These are phyloP conservation scores for Xanthoconium stramineum DNA, from an alignment of 768 basidiomycete species.

Conservation along the genomic window DNA sequence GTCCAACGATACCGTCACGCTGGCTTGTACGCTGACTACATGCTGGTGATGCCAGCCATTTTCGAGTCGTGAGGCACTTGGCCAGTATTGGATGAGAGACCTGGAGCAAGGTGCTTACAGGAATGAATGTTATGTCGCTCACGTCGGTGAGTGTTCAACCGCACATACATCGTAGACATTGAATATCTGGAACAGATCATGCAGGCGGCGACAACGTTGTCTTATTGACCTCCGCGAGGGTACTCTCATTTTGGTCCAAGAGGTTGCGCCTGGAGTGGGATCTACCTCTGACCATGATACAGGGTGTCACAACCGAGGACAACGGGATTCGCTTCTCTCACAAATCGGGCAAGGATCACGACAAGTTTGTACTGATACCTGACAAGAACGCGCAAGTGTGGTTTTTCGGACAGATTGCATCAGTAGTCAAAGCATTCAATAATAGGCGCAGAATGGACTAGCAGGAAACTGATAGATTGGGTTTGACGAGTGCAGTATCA, in stretches of 20 bases:
- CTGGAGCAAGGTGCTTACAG: constrained; percentile 86
- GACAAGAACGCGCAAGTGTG: constrained; percentile 73
- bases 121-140: constrained; percentile 84
- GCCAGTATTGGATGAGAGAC: constrained; percentile 97
- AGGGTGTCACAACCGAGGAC: constrained; percentile 86
- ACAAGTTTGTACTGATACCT: constrained; percentile 73
- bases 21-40: neutral
- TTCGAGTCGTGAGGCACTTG: constrained; percentile 83
- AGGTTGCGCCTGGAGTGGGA: constrained; percentile 90
- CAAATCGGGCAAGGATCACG: constrained; percentile 69
- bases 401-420: constrained; percentile 77
- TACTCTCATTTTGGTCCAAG: constrained; percentile 83
- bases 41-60: constrained; percentile 58
- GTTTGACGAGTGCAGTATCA: constrained; percentile 13
- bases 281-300: constrained; percentile 79
- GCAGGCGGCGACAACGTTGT: constrained; percentile 79
- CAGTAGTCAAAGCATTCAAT: constrained; percentile 76
- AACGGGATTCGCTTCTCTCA: constrained; percentile 87
- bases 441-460: constrained; percentile 68
- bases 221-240: constrained; percentile 71
- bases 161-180: constrained; percentile 3
- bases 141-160: constrained; percentile 63
- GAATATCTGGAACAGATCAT: constrained; percentile 46
- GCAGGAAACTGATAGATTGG: constrained; percentile 12
- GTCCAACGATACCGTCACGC: constrained; percentile 23